Percentiles rank a stretch among this genome's conserved stretches.
phyloP scores from a whole-genome alignment of 176 grass and related monocot species.

The Tuctoria greenei region DNA sequence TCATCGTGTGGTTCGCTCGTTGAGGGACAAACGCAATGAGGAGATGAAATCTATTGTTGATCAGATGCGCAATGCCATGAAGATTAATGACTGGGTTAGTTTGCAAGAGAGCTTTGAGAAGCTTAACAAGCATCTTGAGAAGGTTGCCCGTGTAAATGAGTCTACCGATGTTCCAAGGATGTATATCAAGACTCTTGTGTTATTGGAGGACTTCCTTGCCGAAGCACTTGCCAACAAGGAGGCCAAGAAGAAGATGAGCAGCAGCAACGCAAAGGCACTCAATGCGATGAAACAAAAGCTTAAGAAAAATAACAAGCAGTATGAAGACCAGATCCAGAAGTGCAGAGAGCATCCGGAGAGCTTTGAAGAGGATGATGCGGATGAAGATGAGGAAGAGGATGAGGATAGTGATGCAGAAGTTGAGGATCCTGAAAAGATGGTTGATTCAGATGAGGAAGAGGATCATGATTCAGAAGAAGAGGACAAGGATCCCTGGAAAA shows the following conservation, averaged over 20 bases:
- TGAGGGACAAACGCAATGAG: conserved; percentile 78
- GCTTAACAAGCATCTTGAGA: conserved; percentile 94
- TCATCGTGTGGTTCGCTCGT: conserved; percentile 67
- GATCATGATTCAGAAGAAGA: conserved; percentile 38
- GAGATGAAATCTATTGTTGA: conserved; percentile 81
- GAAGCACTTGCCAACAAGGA: conserved; percentile 92
- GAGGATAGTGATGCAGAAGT: conserved; percentile 50
- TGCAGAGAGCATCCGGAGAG: conserved; percentile 65
- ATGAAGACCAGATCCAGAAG: conserved; percentile 67
- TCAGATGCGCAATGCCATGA: conserved; percentile 95
- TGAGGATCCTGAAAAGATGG: conserved; percentile 50
- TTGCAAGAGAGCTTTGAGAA: conserved; percentile 90
- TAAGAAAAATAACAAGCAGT: conserved; percentile 96
- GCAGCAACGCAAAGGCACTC: conserved; percentile 77
- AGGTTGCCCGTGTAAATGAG: conserved; percentile 82
- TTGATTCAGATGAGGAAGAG: conserved; percentile 45
- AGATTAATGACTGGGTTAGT: conserved; percentile 97
- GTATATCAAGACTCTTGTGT: conserved; percentile 83
- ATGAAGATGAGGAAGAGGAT: conserved; percentile 39
- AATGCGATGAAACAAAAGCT: conserved; percentile 90
- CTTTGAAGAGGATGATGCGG: conserved; percentile 54
- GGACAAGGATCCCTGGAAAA: conserved; percentile 40
- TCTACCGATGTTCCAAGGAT: conserved; percentile 65
- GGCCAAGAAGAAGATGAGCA: conserved; percentile 98
- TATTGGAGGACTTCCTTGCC: conserved; percentile 88